A percentile compares a stretch with the other conserved stretches of the same genome.
Evolutionary conservation across 2,329 filamentous ascomycete species (phyloP).

Genomic region (Monilinia vaccinii-corymbosi): DNA sequence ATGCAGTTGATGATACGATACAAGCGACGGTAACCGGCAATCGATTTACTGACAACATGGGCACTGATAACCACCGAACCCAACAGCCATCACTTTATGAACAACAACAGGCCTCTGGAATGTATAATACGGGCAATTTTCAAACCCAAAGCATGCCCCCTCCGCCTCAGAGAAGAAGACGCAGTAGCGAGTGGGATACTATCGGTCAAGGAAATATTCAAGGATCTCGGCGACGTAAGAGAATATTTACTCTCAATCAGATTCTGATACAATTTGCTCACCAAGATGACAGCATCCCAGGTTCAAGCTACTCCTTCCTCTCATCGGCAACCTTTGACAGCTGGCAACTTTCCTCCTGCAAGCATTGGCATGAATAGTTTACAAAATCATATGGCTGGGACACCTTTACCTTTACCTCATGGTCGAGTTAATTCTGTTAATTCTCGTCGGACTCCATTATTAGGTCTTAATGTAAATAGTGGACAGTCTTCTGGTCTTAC

Average conservation of each 20-base stretch:
- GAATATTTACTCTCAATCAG: not conserved
- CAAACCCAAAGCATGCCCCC: constrained; percentile 8
- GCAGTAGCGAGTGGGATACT: constrained; percentile 18
- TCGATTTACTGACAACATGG: constrained; percentile 21
- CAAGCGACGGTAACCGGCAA: constrained; percentile 25
- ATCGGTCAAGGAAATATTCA: constrained; percentile 18
- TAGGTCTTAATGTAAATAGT: constrained; percentile 16
- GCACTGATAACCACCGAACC: constrained; percentile 13
- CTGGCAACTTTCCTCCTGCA: constrained; percentile 12
- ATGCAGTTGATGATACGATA: constrained; percentile 38
- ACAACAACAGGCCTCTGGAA: constrained; percentile 8
- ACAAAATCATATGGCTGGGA: constrained; percentile 15
- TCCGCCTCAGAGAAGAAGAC: constrained; percentile 2
- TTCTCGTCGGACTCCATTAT: constrained; percentile 19
- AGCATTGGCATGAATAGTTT: constrained; percentile 15
- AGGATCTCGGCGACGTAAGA: constrained; percentile 12
- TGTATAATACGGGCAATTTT: constrained; percentile 6
- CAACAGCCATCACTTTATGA: constrained; percentile 15
- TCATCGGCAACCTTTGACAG: constrained; percentile 25
- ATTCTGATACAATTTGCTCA: not conserved
- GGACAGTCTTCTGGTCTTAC: constrained; percentile 18
- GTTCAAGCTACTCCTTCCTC: constrained; percentile 26
- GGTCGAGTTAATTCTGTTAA: constrained; percentile 17
- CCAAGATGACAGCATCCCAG: constrained; percentile 14
- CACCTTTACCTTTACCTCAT: constrained; percentile 15